Conservation (phyloP, 2,329 filamentous ascomycete species). For the Reticulascus tulasneorum region DNA sequence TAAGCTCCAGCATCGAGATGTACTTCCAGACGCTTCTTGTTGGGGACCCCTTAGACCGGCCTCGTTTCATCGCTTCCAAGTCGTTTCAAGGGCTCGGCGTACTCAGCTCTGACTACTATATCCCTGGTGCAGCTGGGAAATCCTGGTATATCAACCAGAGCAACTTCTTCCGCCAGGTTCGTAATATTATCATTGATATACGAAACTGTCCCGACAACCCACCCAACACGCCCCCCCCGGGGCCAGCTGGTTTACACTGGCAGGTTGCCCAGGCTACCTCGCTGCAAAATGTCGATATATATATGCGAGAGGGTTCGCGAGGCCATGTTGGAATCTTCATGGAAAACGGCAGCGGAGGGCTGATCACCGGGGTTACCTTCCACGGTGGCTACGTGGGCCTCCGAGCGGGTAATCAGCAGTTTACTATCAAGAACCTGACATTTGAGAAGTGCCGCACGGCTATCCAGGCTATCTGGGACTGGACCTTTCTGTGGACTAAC, state of each 20-base stretch:
- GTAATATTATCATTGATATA: slow-evolving; percentile 15
- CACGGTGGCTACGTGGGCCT: neutral
- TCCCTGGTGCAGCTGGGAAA: slow-evolving; percentile 5
- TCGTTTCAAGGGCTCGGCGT: slow-evolving; percentile 12
- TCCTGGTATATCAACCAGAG: slow-evolving; percentile 15
- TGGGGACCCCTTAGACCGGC: slow-evolving; percentile 7
- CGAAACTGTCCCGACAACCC: too few relatives aligned
- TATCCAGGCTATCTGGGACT: slow-evolving; percentile 13
- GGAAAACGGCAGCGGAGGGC: slow-evolving; percentile 4
- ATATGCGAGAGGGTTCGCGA: slow-evolving; percentile 30
- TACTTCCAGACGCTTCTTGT: slow-evolving; percentile 19
- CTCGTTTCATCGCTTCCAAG: slow-evolving; percentile 2
- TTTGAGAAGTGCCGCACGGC: slow-evolving; percentile 6
- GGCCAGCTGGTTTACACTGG: slow-evolving; percentile 54
- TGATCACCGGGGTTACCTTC: slow-evolving; percentile 8
- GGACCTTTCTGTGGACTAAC: slow-evolving; percentile 12
- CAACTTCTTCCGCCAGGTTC: slow-evolving; percentile 13
- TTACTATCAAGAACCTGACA: neutral
- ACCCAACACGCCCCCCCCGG: slow-evolving; percentile 21
- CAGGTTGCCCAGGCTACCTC: slow-evolving; percentile 57
- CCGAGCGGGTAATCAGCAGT: slow-evolving; percentile 3
- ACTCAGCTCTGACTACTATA: slow-evolving; percentile 13
- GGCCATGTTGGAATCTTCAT: slow-evolving; percentile 2
- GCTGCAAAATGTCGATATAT: slow-evolving; percentile 46
- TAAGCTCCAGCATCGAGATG: slow-evolving; percentile 14